Percentiles rank a stretch among this genome's conserved stretches.
Evolutionary conservation across 805 yeast genomes (phyloP).

Genomic region (Kazachstania africana): DNA sequence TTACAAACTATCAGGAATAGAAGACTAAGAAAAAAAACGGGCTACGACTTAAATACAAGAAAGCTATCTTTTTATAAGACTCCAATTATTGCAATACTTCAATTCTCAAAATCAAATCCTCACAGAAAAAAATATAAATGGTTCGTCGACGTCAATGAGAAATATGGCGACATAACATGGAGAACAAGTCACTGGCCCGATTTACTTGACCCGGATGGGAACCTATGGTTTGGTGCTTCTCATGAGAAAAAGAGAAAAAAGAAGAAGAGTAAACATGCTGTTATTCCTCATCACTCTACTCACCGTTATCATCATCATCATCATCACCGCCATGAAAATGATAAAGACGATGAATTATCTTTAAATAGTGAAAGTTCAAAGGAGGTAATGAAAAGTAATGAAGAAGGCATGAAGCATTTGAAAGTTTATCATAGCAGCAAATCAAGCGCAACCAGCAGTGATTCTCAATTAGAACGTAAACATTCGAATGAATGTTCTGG

Average conservation of each 20-base stretch:
- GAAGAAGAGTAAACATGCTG: neutral
- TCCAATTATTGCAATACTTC: slow-evolving; percentile 45
- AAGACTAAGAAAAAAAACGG: slow-evolving; percentile 39
- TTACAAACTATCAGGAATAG: slow-evolving; percentile 72
- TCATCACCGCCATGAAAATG: slow-evolving; percentile 3
- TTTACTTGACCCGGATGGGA: slow-evolving; percentile 19
- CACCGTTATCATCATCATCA: slow-evolving; percentile 4
- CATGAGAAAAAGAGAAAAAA: neutral
- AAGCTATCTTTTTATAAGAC: slow-evolving; percentile 35
- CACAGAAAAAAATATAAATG: slow-evolving; percentile 35
- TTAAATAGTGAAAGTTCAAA: neutral
- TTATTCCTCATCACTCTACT: neutral
- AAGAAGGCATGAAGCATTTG: too few species aligned
- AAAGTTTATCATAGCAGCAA: too few species aligned
- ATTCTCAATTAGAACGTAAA: too few species aligned
- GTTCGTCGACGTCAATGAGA: slow-evolving; percentile 55
- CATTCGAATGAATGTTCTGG: too few species aligned
- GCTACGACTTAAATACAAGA: slow-evolving; percentile 28
- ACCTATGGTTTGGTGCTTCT: slow-evolving; percentile 14
- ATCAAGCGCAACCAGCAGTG: too few species aligned
- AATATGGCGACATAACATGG: slow-evolving; percentile 48
- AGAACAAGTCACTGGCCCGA: slow-evolving; percentile 25
- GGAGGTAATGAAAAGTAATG: too few species aligned
- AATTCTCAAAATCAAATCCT: slow-evolving; percentile 44
- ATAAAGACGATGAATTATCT: neutral